Evolutionary conservation across 768 basidiomycete genomes (phyloP).

Genomic region (Clathrus columnatus): DNA sequence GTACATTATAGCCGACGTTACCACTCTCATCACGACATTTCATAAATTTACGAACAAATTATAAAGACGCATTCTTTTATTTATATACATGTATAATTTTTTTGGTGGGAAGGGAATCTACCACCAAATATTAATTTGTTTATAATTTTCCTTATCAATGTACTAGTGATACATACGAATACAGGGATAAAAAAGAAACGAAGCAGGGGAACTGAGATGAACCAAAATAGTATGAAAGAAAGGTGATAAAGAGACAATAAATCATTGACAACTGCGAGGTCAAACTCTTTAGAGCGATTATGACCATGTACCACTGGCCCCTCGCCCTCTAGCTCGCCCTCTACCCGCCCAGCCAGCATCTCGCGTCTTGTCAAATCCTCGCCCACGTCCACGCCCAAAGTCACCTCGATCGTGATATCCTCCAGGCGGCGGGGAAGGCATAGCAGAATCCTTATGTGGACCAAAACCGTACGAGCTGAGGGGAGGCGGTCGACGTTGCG

Average conservation of each 20-base stretch:
- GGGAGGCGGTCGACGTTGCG: slow-evolving; percentile 14
- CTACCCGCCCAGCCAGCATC: slow-evolving; percentile 23
- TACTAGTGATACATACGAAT: background rate
- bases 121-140: background rate
- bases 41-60: no score
- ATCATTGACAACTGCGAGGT: background rate
- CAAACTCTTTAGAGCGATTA: no score
- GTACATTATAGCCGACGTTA: no score
- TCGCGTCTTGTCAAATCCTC: slow-evolving; percentile 25
- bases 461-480: slow-evolving; percentile 17
- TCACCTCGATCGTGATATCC: slow-evolving; percentile 20
- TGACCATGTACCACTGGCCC: background rate
- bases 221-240: background rate
- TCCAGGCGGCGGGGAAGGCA: slow-evolving; percentile 23
- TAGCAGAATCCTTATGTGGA: slow-evolving; percentile 22
- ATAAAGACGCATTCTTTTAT: no score
- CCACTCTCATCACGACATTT: no score
- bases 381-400: slow-evolving; percentile 23
- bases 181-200: background rate
- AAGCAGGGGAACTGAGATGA: background rate
- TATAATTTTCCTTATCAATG: background rate
- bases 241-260: background rate
- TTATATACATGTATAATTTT: no score
- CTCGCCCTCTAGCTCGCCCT: slow-evolving; percentile 16
- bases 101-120: no score